Conservation (phyloP, 495 filamentous ascomycete species). For the Penicillium roqueforti region DNA sequence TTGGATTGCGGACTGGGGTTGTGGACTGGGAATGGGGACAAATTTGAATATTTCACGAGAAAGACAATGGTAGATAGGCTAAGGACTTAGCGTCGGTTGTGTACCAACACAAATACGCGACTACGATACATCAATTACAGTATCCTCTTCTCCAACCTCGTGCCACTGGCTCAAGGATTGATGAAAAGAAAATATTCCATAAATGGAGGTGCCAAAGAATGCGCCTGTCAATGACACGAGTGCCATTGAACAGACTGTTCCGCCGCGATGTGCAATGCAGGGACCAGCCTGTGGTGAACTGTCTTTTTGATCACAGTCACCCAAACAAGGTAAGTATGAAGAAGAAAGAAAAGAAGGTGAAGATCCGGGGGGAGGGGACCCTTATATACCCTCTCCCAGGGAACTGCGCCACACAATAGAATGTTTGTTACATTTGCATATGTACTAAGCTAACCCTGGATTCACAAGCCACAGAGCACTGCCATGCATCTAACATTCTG, state of each 20-base stretch:
- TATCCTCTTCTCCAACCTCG: constrained; percentile 55
- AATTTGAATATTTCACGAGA: too few species aligned
- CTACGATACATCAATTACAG: too few species aligned
- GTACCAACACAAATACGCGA: too few species aligned
- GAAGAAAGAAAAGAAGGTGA: constrained; percentile 54
- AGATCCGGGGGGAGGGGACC: too few species aligned
- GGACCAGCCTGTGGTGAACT: constrained; percentile 56
- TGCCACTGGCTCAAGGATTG: constrained; percentile 40
- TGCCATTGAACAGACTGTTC: constrained; percentile 60
- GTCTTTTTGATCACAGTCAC: constrained; percentile 59
- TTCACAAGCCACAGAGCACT: neutral
- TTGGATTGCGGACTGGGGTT: too few species aligned
- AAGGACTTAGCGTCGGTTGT: too few species aligned
- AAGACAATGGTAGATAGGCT: too few species aligned
- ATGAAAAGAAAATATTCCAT: constrained; percentile 54
- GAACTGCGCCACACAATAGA: too few species aligned
- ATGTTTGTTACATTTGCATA: neutral
- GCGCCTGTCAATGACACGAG: constrained; percentile 67
- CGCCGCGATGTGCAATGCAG: constrained; percentile 77
- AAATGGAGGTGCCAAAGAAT: constrained; percentile 64
- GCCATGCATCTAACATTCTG: neutral
- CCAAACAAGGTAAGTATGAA: constrained; percentile 75
- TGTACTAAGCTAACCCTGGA: neutral
- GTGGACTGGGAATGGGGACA: too few species aligned
- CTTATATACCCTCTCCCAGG: too few species aligned